Base-by-base conservation (phyloP, 2,329 filamentous ascomycete genomes). In the Colletotrichum tabaci region DNA sequence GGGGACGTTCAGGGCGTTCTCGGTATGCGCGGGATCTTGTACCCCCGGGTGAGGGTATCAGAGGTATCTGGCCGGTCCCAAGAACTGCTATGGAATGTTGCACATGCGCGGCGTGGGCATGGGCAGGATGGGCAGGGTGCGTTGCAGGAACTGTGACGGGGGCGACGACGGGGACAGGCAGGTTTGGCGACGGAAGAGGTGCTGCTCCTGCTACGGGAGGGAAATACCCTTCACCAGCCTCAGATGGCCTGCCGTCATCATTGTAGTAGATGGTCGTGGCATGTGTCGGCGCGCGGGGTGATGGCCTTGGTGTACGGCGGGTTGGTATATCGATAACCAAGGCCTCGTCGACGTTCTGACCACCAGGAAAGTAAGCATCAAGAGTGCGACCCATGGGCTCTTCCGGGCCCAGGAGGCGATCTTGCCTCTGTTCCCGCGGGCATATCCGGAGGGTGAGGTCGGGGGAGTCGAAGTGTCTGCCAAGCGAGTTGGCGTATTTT, bases 401-500 rank as follows among this genome's bases (percentile, higher is more conserved):
- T 78, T 99, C 96, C 1, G 96, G 96, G 2, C 93, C 93, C 63
- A 99, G 84, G 0, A 89, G 82, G 56, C 95, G 90, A 78, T 95
- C 94, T 50, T 79, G 85, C 73, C 84, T 82, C 79, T 88, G 82
- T 76, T 94, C 92, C 67, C 94, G 89, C n/a, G 93, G 90, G 18
- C 88, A 80, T 75, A 98, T 93, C 74, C 93, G 91, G 74, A 98
- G 86, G 13, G 89, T 91, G 69, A 99, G 89, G 81, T 99, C 96
- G 15, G 96, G 96, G 13, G 96, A 89, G 83, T 99, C 96, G 81
- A 95, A 98, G 63, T 89, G 93, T 76, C 91, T 91, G 61, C 96
- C 96, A 35, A 99, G 87, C 16, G 95, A 97, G 82, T 99, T 98
- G 76, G 91, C 91, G 81, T 98, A 99, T 85, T 98, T 98, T 78